phyloP scores from a whole-genome alignment of 257 asterid species.

The Marsdenia floribunda region DNA sequence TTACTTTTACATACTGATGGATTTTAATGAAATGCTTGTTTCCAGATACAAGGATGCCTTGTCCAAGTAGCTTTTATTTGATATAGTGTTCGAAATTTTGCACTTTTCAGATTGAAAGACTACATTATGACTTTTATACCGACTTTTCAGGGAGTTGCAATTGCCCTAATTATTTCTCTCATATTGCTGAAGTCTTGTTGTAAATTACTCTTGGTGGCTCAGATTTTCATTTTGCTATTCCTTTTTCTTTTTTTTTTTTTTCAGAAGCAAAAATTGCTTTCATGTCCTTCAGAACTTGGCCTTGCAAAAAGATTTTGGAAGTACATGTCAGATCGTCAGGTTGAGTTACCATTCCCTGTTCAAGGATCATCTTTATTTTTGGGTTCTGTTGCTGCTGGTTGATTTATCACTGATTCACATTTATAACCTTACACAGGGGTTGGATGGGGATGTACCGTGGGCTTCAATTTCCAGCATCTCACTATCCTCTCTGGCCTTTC shows the following conservation, averaged over 20 bases:
- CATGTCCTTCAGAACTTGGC: slow-evolving; percentile 68
- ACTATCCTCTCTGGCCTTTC: slow-evolving; percentile 48
- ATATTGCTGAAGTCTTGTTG: neutral
- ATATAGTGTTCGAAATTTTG: neutral
- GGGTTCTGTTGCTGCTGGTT: slow-evolving; percentile 13
- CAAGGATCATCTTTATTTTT: slow-evolving; percentile 15
- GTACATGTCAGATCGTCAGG: slow-evolving; percentile 74
- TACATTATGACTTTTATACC: neutral
- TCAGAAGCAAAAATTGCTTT: slow-evolving; percentile 78
- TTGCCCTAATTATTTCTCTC: neutral
- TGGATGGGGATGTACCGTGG: slow-evolving; percentile 71
- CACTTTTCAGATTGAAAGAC: neutral
- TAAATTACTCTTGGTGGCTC: neutral
- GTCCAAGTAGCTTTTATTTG: neutral
- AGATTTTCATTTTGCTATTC: slow-evolving; percentile 1
- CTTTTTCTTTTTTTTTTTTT: slow-evolving; percentile 18
- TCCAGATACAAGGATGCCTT: neutral
- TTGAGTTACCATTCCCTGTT: slow-evolving; percentile 26
- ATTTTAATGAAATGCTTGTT: neutral
- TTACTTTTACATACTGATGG: neutral
- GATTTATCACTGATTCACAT: slow-evolving; percentile 10
- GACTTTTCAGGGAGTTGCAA: neutral
- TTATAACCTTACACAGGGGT: slow-evolving; percentile 40
- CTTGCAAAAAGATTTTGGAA: slow-evolving; percentile 92
- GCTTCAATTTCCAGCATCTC: slow-evolving; percentile 64